Conservation (phyloP, 208 protist genomes). For the Leptomonas pyrrhocoris region DNA sequence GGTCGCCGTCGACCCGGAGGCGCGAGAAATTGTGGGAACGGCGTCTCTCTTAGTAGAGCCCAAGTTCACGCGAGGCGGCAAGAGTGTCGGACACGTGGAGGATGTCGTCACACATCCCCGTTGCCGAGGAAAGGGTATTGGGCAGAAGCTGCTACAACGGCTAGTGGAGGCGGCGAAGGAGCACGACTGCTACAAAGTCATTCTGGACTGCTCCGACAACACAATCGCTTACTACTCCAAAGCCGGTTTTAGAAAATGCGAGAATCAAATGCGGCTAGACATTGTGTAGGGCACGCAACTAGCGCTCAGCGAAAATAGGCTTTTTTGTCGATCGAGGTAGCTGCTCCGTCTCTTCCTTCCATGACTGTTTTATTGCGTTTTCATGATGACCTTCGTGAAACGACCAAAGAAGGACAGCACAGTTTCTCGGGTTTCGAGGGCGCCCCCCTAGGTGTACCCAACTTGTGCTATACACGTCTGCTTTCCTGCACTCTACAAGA, state of each 20-base stretch:
- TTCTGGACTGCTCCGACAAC: conserved; percentile 75
- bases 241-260: conserved; percentile 57
- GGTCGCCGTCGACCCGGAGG: conserved; percentile 49
- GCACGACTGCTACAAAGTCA: conserved; percentile 84
- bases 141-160: conserved; percentile 49
- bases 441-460: neutral
- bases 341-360: conserved; percentile 1
- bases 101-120: conserved; percentile 80
- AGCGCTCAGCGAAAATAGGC: neutral
- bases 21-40: conserved; percentile 52
- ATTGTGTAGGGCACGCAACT: conserved; percentile 2
- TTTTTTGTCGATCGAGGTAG: neutral
- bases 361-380: neutral
- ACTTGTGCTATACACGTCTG: neutral
- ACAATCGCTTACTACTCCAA: conserved; percentile 68
- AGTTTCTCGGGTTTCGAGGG: neutral
- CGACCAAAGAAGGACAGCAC: neutral
- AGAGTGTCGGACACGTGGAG: conserved; percentile 83
- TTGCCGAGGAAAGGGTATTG: conserved; percentile 61
- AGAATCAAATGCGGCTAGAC: conserved; percentile 80
- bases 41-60: conserved; percentile 83
- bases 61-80: conserved; percentile 75
- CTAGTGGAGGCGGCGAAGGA: conserved; percentile 47
- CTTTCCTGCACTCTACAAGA: neutral
- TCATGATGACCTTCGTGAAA: too few relatives aligned